Conservation (phyloP, 345 rosid genomes). For the Passiflora organensis region DNA sequence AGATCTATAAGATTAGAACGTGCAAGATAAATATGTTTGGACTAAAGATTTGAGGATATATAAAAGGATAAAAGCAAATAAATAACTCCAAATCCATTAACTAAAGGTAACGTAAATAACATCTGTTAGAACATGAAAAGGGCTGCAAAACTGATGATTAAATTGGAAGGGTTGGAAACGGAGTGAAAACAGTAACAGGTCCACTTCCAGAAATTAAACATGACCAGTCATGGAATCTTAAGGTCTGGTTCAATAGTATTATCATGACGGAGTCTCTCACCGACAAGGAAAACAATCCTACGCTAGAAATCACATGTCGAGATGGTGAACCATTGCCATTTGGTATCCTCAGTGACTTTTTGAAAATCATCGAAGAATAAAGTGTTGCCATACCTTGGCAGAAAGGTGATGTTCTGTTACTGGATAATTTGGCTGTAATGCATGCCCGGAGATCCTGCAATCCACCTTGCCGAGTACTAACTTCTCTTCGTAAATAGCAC, state of each 20-base stretch:
- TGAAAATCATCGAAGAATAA: conserved; percentile 70
- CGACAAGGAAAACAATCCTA: conserved; percentile 62
- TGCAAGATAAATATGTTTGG: conserved; percentile 28
- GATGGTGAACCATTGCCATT: conserved; percentile 60
- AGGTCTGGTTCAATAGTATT: conserved; percentile 74
- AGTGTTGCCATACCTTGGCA: conserved; percentile 76
- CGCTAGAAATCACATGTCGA: conserved; percentile 63
- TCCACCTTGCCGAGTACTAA: conserved; percentile 75
- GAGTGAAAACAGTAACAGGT: conserved; percentile 65
- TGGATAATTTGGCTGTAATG: conserved; percentile 84
- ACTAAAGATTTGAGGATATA: no score
- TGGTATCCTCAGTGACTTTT: conserved; percentile 51
- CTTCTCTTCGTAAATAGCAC: conserved; percentile 84
- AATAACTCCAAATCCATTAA: no score
- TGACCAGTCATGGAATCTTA: conserved; percentile 56
- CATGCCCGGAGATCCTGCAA: conserved; percentile 65
- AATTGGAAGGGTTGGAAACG: conserved; percentile 63
- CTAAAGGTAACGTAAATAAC: no score
- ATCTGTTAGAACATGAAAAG: conserved; percentile 34
- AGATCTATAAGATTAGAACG: no score
- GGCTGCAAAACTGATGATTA: conserved; percentile 72
- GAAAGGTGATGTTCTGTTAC: conserved; percentile 71
- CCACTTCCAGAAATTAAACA: conserved; percentile 72
- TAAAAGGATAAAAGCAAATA: no score
- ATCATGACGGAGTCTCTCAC: conserved; percentile 75